Evolutionary conservation across 306 rosid species (phyloP).

Genomic region (Bauhinia variegata): DNA sequence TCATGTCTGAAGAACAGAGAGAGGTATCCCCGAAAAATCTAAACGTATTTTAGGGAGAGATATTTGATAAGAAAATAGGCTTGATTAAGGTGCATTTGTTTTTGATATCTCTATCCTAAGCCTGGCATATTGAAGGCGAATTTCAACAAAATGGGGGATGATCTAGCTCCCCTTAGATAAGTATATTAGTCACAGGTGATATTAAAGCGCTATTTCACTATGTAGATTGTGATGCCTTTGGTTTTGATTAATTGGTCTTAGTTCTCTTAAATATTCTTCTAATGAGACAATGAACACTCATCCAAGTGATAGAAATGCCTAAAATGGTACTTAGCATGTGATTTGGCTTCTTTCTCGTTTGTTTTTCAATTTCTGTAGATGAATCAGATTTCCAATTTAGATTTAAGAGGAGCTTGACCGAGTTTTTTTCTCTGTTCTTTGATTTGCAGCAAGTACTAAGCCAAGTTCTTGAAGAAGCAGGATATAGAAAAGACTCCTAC

Average conservation of each 20-base stretch:
- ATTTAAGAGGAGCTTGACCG: too few species aligned
- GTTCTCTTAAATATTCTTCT: slow-evolving; percentile 7
- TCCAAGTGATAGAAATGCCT: background rate
- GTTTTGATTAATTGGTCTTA: slow-evolving; percentile 12
- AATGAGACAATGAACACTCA: background rate
- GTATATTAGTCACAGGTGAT: slow-evolving; percentile 1
- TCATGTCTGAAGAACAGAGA: slow-evolving; percentile 85
- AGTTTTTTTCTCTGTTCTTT: slow-evolving; percentile 33
- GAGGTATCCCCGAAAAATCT: slow-evolving; percentile 86
- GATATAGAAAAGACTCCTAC: slow-evolving; percentile 66
- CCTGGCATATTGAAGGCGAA: slow-evolving; percentile 13
- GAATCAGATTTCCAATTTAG: slow-evolving; percentile 24
- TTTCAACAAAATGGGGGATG: slow-evolving; percentile 3
- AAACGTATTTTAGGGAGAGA: background rate
- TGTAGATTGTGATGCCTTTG: slow-evolving; percentile 3
- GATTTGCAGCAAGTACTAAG: slow-evolving; percentile 64
- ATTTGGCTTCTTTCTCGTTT: slow-evolving; percentile 23
- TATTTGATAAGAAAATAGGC: slow-evolving; percentile 15
- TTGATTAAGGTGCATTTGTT: slow-evolving; percentile 21
- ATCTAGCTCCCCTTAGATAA: slow-evolving; percentile 21
- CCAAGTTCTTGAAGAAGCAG: slow-evolving; percentile 78
- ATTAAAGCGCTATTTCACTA: slow-evolving; percentile 10
- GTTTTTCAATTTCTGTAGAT: slow-evolving; percentile 1
- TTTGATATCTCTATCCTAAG: slow-evolving; percentile 26
- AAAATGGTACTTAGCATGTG: slow-evolving; percentile 11